Evolutionary conservation across 768 basidiomycete species (phyloP), one percentile per base, ranked within the genome.

Genomic region (Tephrocybe sp.): DNA sequence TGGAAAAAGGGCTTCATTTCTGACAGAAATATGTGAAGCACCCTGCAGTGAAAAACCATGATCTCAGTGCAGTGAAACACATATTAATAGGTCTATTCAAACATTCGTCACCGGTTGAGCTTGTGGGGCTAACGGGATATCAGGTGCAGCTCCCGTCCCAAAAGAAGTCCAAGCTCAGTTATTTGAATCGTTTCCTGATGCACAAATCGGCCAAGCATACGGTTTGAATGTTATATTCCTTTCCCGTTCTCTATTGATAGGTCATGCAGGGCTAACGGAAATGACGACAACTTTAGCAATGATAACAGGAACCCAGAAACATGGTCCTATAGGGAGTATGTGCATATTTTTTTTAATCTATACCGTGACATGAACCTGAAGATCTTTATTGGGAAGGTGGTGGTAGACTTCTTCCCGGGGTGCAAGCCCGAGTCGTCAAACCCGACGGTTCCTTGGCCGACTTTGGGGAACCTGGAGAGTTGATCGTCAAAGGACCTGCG

Each of bases 111-210:
- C 14, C 62, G 16, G 13, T 39, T 44, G 10, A 30, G 30, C 31
- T 30, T 9, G 7, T n/a, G 10, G 13, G 45, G 16, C 32, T 49
- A 14, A 31, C 38, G 36, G 17, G 17, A 68, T 63, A 55, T 54
- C 59, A 57, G 83, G 83, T 19, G 84, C 84, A 20, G 84, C 83
- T 7, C 84, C 84, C 39, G 70, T 84, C 39, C 74, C 80, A 0
- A 55, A 63, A 26, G 77, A 82, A 54, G 59, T 81, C n/a, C 79
- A 75, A 54, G 62, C 70, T 31, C 72, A 71, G 55, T 66, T 83
- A 20, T 60, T 61, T 14, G 62, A 70, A 34, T 54, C 77, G 31
- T 74, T 85, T 31, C 84, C 84, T 0, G 56, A 69, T 13, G 72
- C 73, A 1, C 66, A 68, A 48, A 72, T 85, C n/a, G 82, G 79